Percentiles rank a stretch among this genome's conserved stretches.
These are phyloP conservation scores for Gentiana dahurica DNA, from an alignment of 257 asterid species.

Conservation along the genomic window DNA sequence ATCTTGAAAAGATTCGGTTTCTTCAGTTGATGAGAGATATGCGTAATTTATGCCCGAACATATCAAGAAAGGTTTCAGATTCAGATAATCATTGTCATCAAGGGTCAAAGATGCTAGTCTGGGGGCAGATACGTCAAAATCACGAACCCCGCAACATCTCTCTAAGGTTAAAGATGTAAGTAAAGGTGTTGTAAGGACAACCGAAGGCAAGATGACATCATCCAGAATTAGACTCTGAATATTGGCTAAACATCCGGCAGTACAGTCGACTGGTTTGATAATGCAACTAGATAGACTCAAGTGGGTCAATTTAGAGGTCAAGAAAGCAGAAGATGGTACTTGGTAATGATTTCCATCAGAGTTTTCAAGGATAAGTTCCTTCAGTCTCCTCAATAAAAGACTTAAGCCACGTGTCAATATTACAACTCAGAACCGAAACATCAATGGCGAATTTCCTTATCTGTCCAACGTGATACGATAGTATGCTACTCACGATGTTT, in stretches of 20 bases:
- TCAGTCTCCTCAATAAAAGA: no score
- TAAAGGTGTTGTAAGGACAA: not conserved
- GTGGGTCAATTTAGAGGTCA: not conserved
- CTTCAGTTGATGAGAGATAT: not conserved
- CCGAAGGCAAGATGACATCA: not conserved
- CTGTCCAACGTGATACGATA: slow-evolving; percentile 5
- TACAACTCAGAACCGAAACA: no score
- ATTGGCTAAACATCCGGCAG: not conserved
- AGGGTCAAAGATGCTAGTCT: not conserved
- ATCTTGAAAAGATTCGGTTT: no score
- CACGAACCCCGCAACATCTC: not conserved
- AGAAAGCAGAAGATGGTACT: not conserved
- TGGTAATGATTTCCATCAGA: not conserved
- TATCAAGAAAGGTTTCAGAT: not conserved
- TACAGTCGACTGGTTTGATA: not conserved
- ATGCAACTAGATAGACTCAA: not conserved
- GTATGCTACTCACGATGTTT: not conserved
- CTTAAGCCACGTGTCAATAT: no score
- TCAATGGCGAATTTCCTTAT: slow-evolving; percentile 1
- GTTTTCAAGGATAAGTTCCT: not conserved
- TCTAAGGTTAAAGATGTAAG: not conserved
- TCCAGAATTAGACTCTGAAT: not conserved
- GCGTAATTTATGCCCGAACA: not conserved
- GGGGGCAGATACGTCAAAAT: slow-evolving; percentile 1
- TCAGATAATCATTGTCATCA: not conserved